Conservation (phyloP, 345 rosid species). For the Nasturtium officinale region DNA sequence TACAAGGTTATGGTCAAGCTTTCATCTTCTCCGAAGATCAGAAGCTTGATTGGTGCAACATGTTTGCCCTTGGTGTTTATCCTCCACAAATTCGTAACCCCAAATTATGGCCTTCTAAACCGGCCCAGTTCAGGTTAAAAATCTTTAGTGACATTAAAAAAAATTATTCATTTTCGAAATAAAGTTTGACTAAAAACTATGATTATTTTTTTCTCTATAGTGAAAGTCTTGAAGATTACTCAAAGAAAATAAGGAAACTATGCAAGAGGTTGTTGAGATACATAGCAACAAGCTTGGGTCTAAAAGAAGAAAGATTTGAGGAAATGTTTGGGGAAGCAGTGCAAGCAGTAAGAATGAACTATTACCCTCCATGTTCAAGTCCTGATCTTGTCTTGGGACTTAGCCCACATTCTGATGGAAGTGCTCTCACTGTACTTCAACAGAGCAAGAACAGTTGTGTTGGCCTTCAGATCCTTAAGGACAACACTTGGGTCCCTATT, state of each 20-base stretch:
- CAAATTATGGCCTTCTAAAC: slow-evolving; percentile 78
- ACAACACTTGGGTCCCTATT: slow-evolving; percentile 67
- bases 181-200: background rate
- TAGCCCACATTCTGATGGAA: slow-evolving; percentile 98
- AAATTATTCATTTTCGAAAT: background rate
- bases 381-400: slow-evolving; percentile 96
- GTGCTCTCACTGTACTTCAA: slow-evolving; percentile 92
- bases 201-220: slow-evolving; percentile 43
- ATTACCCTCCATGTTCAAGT: slow-evolving; percentile 90
- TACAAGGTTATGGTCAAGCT: slow-evolving; percentile 97
- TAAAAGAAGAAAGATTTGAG: slow-evolving; percentile 59
- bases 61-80: slow-evolving; percentile 90
- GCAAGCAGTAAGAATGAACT: slow-evolving; percentile 97
- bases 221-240: slow-evolving; percentile 68
- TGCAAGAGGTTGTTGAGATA: slow-evolving; percentile 62
- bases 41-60: slow-evolving; percentile 98
- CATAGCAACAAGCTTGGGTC: slow-evolving; percentile 65
- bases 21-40: slow-evolving; percentile 92
- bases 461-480: slow-evolving; percentile 87
- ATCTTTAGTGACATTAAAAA: background rate
- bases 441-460: slow-evolving; percentile 65
- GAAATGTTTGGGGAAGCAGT: slow-evolving; percentile 82
- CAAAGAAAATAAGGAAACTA: slow-evolving; percentile 63
- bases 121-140: slow-evolving; percentile 63
- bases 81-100: slow-evolving; percentile 76